Conservation (phyloP, 116 monocot species). For the Phalaenopsis hybrid region DNA sequence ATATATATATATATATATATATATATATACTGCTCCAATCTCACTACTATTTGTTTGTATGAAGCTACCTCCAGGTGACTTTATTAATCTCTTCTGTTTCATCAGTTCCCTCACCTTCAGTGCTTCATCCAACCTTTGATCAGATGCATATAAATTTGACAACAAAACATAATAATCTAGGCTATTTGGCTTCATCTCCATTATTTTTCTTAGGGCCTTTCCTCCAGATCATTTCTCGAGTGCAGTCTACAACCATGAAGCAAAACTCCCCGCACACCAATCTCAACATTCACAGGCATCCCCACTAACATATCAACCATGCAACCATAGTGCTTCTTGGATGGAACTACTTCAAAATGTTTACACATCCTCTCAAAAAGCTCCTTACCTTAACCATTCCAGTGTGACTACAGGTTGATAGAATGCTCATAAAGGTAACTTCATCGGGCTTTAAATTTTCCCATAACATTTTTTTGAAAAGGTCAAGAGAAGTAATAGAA, state of each 20-base stretch:
- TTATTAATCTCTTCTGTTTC: conserved; percentile 33
- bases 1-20: too few species aligned
- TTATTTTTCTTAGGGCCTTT: conserved; percentile 31
- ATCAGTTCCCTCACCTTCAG: conserved; percentile 24
- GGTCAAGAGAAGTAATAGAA: conserved; percentile 22
- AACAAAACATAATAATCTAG: conserved; percentile 49
- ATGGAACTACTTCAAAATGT: conserved; percentile 22
- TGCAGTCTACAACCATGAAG: conserved; percentile 37
- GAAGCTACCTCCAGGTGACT: conserved; percentile 32
- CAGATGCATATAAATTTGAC: conserved; percentile 44
- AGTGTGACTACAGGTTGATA: conserved; percentile 39
- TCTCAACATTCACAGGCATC: conserved; percentile 28
- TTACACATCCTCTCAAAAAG: conserved; percentile 29
- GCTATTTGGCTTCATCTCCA: conserved; percentile 26
- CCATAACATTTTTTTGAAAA: conserved; percentile 26
- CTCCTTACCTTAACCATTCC: conserved; percentile 32
- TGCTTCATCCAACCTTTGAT: conserved; percentile 38
- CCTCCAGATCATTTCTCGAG: conserved; percentile 32
- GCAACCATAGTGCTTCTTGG: conserved; percentile 35
- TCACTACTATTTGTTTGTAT: neutral
- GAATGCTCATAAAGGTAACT: conserved; percentile 33
- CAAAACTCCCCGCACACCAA: conserved; percentile 27
- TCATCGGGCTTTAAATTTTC: conserved; percentile 29
- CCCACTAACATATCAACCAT: conserved; percentile 42
- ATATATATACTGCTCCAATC: too few species aligned